phyloP scores from a whole-genome alignment of 495 filamentous ascomycete species.

The Penicillium goetzii region DNA sequence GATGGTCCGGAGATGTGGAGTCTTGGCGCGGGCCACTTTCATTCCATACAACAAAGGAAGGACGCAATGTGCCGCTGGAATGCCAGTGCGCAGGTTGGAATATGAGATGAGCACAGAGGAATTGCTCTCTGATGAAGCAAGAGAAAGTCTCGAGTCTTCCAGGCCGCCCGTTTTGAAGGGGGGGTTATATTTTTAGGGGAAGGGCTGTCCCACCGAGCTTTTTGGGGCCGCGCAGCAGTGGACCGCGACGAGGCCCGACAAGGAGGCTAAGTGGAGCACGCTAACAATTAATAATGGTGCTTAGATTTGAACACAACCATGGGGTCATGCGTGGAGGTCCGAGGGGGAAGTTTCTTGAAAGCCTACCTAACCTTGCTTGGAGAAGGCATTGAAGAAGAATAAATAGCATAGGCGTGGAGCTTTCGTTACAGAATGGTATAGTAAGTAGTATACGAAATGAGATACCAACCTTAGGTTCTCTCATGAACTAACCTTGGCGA shows the following conservation, averaged over 20 bases:
- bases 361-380: not conserved
- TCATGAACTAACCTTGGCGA: not conserved
- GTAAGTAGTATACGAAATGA: not conserved
- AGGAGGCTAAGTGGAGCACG: conserved; percentile 33
- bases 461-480: not conserved
- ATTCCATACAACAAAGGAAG: conserved; percentile 15
- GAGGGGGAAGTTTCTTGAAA: too few relatives aligned
- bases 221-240: conserved; percentile 33
- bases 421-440: not conserved
- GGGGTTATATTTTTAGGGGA: conserved; percentile 3
- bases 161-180: not conserved
- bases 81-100: not conserved
- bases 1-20: conserved; percentile 25
- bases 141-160: not conserved
- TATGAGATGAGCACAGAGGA: not conserved
- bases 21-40: conserved; percentile 27
- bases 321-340: not conserved
- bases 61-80: not conserved
- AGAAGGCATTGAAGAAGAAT: not conserved
- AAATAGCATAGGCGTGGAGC: not conserved
- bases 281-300: conserved; percentile 22
- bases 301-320: conserved; percentile 29
- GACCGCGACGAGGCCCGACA: conserved; percentile 27
- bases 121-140: not conserved
- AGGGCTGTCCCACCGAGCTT: conserved; percentile 21